Evolutionary conservation across 352 stramenopile species (phyloP).

Genomic region (Saprolegnia diclina): DNA sequence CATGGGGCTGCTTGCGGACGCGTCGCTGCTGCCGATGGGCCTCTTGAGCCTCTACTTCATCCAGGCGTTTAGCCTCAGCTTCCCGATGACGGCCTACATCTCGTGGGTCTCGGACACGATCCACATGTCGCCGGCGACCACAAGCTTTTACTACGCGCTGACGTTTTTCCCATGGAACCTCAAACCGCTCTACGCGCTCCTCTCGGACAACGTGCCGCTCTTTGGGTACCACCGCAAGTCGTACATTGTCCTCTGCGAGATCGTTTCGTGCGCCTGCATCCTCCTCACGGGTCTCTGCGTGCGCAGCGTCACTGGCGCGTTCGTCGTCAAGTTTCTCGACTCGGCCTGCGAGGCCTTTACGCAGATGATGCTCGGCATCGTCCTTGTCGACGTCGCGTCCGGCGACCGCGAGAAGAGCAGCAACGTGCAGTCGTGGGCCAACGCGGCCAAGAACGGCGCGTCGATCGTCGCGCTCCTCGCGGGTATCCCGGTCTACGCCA

Average conservation of each 20-base stretch:
- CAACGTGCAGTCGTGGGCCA: constrained; percentile 60
- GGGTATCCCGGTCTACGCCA: constrained; percentile 59
- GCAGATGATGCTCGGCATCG: constrained; percentile 75
- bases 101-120: constrained; percentile 72
- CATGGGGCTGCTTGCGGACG: not conserved
- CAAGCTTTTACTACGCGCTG: constrained; percentile 74
- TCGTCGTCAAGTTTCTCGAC: constrained; percentile 63
- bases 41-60: constrained; percentile 76
- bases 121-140: constrained; percentile 69
- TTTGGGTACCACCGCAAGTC: constrained; percentile 72
- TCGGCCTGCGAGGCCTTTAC: constrained; percentile 67
- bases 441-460: constrained; percentile 56
- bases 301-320: constrained; percentile 48
- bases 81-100: constrained; percentile 72
- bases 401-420: constrained; percentile 51
- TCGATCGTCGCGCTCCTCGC: constrained; percentile 55
- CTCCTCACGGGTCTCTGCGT: constrained; percentile 52
- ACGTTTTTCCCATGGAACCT: constrained; percentile 83
- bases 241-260: constrained; percentile 72
- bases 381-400: constrained; percentile 59
- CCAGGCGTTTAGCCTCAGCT: constrained; percentile 67
- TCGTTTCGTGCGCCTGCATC: constrained; percentile 48
- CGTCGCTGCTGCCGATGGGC: constrained; percentile 34
- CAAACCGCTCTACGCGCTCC: constrained; percentile 73
- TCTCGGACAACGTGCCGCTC: constrained; percentile 71